Conservation (phyloP, 2,329 filamentous ascomycete genomes). For the Cladosporium sp. region DNA sequence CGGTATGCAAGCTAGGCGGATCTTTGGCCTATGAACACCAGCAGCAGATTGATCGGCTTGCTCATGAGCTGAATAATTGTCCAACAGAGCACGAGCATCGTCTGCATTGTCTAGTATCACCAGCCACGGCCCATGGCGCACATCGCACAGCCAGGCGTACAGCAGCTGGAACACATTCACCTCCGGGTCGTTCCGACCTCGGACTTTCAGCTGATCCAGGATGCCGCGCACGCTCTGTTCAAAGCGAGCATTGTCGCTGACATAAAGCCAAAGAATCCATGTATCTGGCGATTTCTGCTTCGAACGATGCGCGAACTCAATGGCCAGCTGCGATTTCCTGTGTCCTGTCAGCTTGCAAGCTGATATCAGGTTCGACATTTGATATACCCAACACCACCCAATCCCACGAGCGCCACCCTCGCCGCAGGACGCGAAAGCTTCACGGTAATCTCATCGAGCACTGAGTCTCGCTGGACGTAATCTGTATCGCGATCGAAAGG, state of each 20-base stretch:
- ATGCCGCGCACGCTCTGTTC: slow-evolving; percentile 18
- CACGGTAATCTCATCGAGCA: slow-evolving; percentile 13
- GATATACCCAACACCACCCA: slow-evolving; percentile 23
- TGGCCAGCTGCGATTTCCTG: slow-evolving; percentile 27
- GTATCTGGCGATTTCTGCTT: slow-evolving; percentile 12
- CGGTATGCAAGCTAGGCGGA: not conserved
- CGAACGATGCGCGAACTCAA: slow-evolving; percentile 19
- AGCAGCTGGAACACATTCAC: slow-evolving; percentile 21
- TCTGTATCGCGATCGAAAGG: slow-evolving; percentile 18
- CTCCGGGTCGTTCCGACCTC: slow-evolving; percentile 13
- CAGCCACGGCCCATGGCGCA: slow-evolving; percentile 8
- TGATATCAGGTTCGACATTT: not conserved
- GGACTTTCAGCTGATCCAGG: slow-evolving; percentile 16
- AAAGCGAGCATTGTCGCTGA: slow-evolving; percentile 21
- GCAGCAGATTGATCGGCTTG: not conserved
- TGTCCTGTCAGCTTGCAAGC: too few relatives aligned
- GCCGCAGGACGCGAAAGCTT: slow-evolving; percentile 14
- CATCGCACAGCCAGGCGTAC: slow-evolving; percentile 17
- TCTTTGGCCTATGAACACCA: too few relatives aligned
- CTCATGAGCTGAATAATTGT: not conserved
- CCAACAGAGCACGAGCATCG: not conserved
- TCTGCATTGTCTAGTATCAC: slow-evolving; percentile 2
- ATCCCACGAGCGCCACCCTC: slow-evolving; percentile 19
- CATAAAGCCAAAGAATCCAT: slow-evolving; percentile 25
- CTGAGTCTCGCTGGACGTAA: slow-evolving; percentile 17